phyloP scores from a whole-genome alignment of 179 eudicot genomes.

The Heliamphora pulchella region DNA sequence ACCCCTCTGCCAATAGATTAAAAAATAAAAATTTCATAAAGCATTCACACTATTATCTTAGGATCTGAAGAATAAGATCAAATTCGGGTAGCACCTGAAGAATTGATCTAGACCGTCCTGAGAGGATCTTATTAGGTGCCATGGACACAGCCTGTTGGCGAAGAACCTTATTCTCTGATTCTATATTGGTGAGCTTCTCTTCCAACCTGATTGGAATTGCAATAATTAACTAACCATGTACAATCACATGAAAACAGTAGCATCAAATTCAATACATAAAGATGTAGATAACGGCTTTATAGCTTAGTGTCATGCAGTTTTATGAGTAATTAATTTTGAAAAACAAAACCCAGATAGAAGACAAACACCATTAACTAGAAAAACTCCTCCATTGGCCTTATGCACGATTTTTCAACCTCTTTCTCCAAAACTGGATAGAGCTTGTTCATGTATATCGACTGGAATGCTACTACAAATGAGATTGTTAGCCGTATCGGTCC shows the following conservation, averaged over 20 bases:
- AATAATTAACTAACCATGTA: slow-evolving; percentile 4
- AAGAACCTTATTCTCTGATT: slow-evolving; percentile 81
- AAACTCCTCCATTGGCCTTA: too few species aligned
- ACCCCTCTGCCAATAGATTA: slow-evolving; percentile 53
- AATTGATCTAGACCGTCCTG: slow-evolving; percentile 60
- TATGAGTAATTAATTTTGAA: too few species aligned
- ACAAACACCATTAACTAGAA: too few species aligned
- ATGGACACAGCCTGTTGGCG: slow-evolving; percentile 76
- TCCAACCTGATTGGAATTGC: slow-evolving; percentile 52
- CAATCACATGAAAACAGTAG: not conserved
- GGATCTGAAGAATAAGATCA: slow-evolving; percentile 9
- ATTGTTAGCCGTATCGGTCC: too few species aligned
- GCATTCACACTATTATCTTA: slow-evolving; percentile 5
- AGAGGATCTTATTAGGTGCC: slow-evolving; percentile 61
- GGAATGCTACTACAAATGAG: too few species aligned
- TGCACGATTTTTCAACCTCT: too few species aligned
- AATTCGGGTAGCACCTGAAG: slow-evolving; percentile 50
- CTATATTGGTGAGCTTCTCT: slow-evolving; percentile 67
- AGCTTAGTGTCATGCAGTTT: too few species aligned
- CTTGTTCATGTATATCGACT: too few species aligned
- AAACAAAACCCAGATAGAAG: not conserved
- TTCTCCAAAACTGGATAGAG: too few species aligned
- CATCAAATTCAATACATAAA: not conserved
- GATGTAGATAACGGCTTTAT: not conserved
- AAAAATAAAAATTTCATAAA: slow-evolving; percentile 15